Conservation (phyloP, 2,329 filamentous ascomycete species). For the Podosphaera leucotricha region DNA sequence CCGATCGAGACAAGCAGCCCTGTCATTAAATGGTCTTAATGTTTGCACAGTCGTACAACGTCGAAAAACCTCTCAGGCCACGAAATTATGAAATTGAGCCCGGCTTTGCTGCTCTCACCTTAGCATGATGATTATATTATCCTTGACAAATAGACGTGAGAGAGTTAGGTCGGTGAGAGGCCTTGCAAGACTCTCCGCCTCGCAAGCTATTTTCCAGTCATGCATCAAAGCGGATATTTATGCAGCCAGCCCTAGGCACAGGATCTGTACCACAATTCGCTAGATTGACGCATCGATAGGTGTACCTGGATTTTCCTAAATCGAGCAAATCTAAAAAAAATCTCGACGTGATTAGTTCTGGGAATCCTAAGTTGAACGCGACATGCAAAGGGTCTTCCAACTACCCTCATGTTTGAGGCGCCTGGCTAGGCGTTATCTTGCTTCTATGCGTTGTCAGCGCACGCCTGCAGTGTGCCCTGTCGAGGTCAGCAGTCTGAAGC, state of each 20-base stretch:
- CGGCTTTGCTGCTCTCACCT: too few species aligned
- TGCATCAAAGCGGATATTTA: neutral
- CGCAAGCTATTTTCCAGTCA: neutral
- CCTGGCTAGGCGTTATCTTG: slow-evolving; percentile 11
- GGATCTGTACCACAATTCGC: slow-evolving; percentile 1
- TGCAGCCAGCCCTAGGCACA: slow-evolving; percentile 1
- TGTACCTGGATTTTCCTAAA: slow-evolving; percentile 3
- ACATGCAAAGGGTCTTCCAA: neutral
- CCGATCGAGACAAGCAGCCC: too few species aligned
- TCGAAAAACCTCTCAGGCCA: too few species aligned
- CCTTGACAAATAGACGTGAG: too few species aligned
- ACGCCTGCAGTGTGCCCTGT: slow-evolving; percentile 8
- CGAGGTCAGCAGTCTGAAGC: neutral
- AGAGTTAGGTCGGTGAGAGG: too few species aligned
- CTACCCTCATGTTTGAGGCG: slow-evolving; percentile 12
- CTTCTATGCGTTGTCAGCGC: slow-evolving; percentile 15
- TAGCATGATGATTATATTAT: too few species aligned
- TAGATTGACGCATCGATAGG: neutral
- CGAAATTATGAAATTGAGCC: too few species aligned
- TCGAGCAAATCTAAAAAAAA: slow-evolving; percentile 4
- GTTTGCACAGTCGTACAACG: too few species aligned
- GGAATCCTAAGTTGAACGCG: too few species aligned
- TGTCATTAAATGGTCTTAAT: too few species aligned
- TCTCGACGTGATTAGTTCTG: slow-evolving; percentile 3
- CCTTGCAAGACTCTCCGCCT: neutral